Evolutionary conservation across 352 stramenopile species (phyloP), one percentile per base, ranked within the genome.

Genomic region (Phytopythium montanum): DNA sequence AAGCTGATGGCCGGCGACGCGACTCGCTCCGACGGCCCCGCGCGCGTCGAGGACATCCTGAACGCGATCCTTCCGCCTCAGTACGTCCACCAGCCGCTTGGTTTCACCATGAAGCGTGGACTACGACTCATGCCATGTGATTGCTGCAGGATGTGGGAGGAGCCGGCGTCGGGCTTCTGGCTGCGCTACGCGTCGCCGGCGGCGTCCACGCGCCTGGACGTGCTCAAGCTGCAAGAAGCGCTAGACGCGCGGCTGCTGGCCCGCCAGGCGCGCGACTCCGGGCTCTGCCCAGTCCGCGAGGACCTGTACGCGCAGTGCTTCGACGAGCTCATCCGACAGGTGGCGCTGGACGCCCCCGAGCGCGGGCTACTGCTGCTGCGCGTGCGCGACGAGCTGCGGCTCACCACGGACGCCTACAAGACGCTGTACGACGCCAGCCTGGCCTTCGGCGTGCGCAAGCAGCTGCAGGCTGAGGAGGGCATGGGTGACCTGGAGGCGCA

Each of bases 381-480:
- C n/a, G 85, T 96, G 26, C 83, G 92, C 8, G 92, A 98, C 76
- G 94, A 98, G 68, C 88, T 97, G 25, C 82, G 85, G 29, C 94
- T 98, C 66, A 97, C 93, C 0, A 96, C 95, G 12, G 94, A 98
- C 59, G 94, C 94, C 5, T 98, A 98, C 82, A 97, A 98, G 72
- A 97, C 89, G 28, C 72, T 98, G 25, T 98, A 97, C 69, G 91
- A 97, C 61, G 96, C 82, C 67, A 96, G 79, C 70, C 86, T 98
- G 19, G 94, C 80, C 16, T 98, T 98, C 59, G 93, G 92, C 21
- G 86, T 98, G 8, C 89, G 92, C 63, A 98, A 98, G 71, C 92
- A 97, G 68, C 65, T 98, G 42, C 89, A 97, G 59, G 92, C 89
- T 19, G 94, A 98, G 64, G 87, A 97, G 9, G 94, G 94, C 26